A percentile compares a stretch with the other conserved stretches of the same genome.
These are phyloP conservation scores for Citrus hindsii DNA, from an alignment of 345 rosid genomes.

Conservation along the genomic window DNA sequence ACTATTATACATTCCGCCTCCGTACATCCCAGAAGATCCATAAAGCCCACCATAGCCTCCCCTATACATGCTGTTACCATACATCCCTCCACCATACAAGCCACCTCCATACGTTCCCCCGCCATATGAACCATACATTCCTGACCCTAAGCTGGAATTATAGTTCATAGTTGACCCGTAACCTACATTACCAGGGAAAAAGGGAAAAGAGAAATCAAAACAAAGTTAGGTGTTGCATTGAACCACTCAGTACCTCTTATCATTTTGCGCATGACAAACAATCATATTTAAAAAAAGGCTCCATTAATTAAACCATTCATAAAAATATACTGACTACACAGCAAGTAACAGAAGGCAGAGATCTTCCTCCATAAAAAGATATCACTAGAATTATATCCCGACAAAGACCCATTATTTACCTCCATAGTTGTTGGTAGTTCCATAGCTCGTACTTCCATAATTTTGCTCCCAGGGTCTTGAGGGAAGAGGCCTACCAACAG, in stretches of 20 bases:
- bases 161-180: slow-evolving; percentile 63
- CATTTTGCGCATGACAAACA: background rate
- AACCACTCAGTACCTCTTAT: background rate
- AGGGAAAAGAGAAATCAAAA: background rate
- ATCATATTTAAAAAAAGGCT: background rate
- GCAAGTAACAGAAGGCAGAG: background rate
- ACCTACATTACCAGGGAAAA: slow-evolving; percentile 34
- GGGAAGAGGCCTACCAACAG: slow-evolving; percentile 71
- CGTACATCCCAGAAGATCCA: slow-evolving; percentile 64
- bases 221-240: background rate
- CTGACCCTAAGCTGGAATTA: slow-evolving; percentile 68
- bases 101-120: slow-evolving; percentile 46
- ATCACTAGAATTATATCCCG: background rate
- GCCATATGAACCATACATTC: slow-evolving; percentile 51
- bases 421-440: slow-evolving; percentile 28
- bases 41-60: slow-evolving; percentile 85
- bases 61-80: slow-evolving; percentile 65
- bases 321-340: background rate
- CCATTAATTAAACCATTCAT: background rate
- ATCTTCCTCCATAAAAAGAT: background rate
- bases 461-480: slow-evolving; percentile 84
- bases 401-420: slow-evolving; percentile 21
- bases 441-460: slow-evolving; percentile 39
- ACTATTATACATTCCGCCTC: slow-evolving; percentile 41
- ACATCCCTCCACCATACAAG: slow-evolving; percentile 59